Evolutionary conservation across 2,329 filamentous ascomycete genomes (phyloP), one percentile per base, ranked within the genome.

Genomic region (Myriosclerotinia duriaeana): DNA sequence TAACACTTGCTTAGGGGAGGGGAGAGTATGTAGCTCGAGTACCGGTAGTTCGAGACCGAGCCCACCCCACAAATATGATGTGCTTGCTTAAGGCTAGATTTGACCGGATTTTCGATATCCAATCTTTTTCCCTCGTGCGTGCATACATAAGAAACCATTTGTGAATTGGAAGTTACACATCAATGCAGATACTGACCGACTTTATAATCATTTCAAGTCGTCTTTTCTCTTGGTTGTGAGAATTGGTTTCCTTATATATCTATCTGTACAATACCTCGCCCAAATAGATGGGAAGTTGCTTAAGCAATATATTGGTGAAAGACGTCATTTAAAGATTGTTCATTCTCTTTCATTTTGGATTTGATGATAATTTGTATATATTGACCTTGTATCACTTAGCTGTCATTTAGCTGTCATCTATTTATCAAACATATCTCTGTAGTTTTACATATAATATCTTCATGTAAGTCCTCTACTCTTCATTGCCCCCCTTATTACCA

Each of bases 161-260:
- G 44, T 20, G 8, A n/a, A 15, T 46, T 46, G 17, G 5, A 20
- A 20, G 20, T 7, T 46, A 7, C 17, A 20, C 20, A 8, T 20
- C 20, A n/a, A 7, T 46, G 56, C 42, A 59, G 20, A 6, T 48
- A 59, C 42, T 48, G 56, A 59, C 56, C 56, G 42, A 59, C 56
- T 59, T 59, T 59, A 36, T 59, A 34, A 5, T 34, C 30, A 6
- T 36, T 34, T 8, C 22, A n/a, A 14, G 9, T 14, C 15, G n/a
- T 20, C 17, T 42, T 42, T 7, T 44, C 40, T 17, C 12, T 58
- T 56, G 15, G 15, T 56, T 59, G 36, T 34, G 12, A 34, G 8
- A 15, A 3, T 11, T 34, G 30, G 30, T 34, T 34, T 34, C 30
- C 30, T 34, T 34, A 34, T 34, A 34, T 34, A 34, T 34, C 30